phyloP scores from a whole-genome alignment of 495 filamentous ascomycete genomes.

The Aspergillus bridgeri region DNA sequence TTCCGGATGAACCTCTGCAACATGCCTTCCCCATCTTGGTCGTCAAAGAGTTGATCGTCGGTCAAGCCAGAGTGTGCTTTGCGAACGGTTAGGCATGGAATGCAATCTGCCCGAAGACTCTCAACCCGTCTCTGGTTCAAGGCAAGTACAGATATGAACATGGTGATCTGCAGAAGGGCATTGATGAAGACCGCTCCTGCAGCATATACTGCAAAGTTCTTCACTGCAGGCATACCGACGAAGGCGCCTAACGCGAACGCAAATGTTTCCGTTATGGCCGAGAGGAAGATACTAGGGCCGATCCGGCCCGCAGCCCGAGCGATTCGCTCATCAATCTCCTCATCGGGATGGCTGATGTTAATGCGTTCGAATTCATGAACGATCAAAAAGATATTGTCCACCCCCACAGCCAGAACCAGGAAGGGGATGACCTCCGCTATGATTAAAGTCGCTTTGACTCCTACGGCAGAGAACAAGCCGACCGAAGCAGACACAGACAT shows the following conservation, averaged over 20 bases:
- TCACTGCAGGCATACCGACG: conserved; percentile 94
- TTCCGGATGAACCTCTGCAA: conserved; percentile 86
- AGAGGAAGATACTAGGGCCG: conserved; percentile 95
- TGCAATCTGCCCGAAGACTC: conserved; percentile 82
- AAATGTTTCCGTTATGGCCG: conserved; percentile 86
- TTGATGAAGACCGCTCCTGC: conserved; percentile 97
- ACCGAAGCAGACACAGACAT: conserved; percentile 97
- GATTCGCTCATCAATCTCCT: conserved; percentile 77
- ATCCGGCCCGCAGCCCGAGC: conserved; percentile 86
- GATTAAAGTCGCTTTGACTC: conserved; percentile 91
- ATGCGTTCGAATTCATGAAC: conserved; percentile 97
- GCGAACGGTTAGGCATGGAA: conserved; percentile 79
- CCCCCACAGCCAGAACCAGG: conserved; percentile 90
- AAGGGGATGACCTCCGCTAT: conserved; percentile 99
- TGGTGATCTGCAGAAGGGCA: conserved; percentile 87
- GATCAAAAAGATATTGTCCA: conserved; percentile 98
- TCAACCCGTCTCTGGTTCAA: conserved; percentile 88
- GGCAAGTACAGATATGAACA: conserved; percentile 89
- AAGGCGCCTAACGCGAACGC: conserved; percentile 90
- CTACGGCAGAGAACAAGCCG: conserved; percentile 83
- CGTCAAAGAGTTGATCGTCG: conserved; percentile 58
- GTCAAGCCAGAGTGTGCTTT: conserved; percentile 54
- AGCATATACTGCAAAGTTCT: conserved; percentile 95
- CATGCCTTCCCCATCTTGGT: conserved; percentile 61
- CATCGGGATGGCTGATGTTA: conserved; percentile 83